phyloP scores from a whole-genome alignment of 1,284 basidiomycete species.

The Puccinia polysora region DNA sequence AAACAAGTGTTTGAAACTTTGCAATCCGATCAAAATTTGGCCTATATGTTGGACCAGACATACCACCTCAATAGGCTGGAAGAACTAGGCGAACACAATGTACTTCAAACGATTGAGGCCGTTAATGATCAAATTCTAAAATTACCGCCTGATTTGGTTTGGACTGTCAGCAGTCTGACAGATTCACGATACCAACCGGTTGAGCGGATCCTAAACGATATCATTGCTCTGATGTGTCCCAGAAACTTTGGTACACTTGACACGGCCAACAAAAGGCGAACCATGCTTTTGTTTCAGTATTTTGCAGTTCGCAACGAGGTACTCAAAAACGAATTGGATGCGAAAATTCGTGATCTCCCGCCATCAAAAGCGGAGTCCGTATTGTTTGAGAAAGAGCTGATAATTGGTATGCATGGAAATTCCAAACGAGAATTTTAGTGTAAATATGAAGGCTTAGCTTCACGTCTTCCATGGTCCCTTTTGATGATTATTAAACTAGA shows the following conservation, averaged over 20 bases:
- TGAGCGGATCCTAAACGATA: not conserved
- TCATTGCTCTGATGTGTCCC: not conserved
- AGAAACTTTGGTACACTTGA: not conserved
- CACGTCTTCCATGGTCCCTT: not conserved
- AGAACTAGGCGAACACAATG: not conserved
- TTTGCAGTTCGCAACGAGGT: not conserved
- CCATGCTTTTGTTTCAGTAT: not conserved
- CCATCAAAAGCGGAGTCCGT: not conserved
- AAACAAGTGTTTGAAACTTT: not conserved
- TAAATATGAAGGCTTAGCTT: not conserved
- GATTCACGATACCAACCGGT: not conserved
- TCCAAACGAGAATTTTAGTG: not conserved
- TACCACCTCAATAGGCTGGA: not conserved
- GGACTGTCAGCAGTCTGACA: not conserved
- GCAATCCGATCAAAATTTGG: not conserved
- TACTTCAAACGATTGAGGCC: not conserved
- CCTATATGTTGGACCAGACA: not conserved
- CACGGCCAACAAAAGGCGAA: not conserved
- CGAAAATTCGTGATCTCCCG: not conserved
- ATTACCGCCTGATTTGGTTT: not conserved
- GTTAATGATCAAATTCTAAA: not conserved
- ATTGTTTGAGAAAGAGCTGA: not conserved
- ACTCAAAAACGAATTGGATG: not conserved
- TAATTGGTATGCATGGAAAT: not conserved
- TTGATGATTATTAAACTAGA: not conserved